phyloP scores from a whole-genome alignment of 2,329 filamentous ascomycete species.

The Cercospora zeae-maydis region DNA sequence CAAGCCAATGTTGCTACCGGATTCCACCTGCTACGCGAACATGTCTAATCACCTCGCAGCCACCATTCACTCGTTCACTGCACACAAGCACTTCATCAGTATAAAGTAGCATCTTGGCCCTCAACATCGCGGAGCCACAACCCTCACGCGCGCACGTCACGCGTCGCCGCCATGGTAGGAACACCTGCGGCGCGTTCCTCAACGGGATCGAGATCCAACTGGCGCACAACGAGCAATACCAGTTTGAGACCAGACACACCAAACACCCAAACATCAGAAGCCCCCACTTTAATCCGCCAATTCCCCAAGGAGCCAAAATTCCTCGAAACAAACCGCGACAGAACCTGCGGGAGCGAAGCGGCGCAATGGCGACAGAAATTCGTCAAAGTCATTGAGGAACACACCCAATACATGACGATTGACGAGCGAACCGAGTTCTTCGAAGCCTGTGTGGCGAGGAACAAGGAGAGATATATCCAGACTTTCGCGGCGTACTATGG shows the following conservation, averaged over 20 bases:
- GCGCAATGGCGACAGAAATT: constrained; percentile 6
- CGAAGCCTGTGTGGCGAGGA: constrained; percentile 1
- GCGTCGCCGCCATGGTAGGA: not conserved
- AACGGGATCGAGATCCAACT: not conserved
- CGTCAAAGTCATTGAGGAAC: constrained; percentile 6
- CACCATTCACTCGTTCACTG: not conserved
- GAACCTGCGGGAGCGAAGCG: constrained; percentile 5
- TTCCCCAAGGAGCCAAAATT: constrained; percentile 4
- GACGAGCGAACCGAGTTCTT: constrained; percentile 12
- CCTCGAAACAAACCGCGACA: not conserved
- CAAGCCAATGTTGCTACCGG: not conserved
- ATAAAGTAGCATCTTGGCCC: not conserved
- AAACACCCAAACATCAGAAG: constrained; percentile 1
- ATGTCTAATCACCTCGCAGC: constrained; percentile 9
- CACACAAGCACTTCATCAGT: not conserved
- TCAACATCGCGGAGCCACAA: not conserved
- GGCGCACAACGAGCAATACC: not conserved
- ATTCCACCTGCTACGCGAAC: not conserved
- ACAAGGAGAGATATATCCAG: constrained; percentile 5
- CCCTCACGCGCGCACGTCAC: not conserved
- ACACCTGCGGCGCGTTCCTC: not conserved
- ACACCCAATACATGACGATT: constrained; percentile 4
- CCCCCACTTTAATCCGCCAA: not conserved
- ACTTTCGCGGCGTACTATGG: constrained; percentile 8
- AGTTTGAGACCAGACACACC: constrained; percentile 3